Base-by-base conservation (phyloP, 164 flowering plant species). In the Liriodendron chinense region DNA sequence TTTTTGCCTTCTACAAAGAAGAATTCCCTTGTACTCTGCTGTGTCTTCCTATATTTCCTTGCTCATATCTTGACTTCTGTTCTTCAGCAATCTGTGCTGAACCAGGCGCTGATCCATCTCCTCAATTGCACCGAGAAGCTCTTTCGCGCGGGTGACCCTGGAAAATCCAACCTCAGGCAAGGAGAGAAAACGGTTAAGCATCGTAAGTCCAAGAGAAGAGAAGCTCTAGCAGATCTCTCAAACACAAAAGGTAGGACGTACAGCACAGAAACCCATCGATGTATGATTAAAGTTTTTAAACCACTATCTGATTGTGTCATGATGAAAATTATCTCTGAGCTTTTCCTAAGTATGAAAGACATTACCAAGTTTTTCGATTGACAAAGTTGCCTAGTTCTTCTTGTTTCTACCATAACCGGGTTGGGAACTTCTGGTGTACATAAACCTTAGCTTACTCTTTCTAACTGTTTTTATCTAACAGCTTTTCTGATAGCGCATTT, bases 81-180 rank as follows among this genome's bases (percentile, higher is more conserved):
- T 66, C 62, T 85, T 65, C 82, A 83, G 91, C 76, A 63, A 80
- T 79, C 76, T 21, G 24, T 69, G 24, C 69, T 89, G 76, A 89
- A 86, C 61, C 80, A 78, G 80, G 75, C 86, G 24, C 25, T 89
- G 80, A 81, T 83, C 73, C 90, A 89, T 83, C 70, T 93, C 50
- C 80, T 93, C 57, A 64, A 69, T 69, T 89, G 96, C 77, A 73
- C 81, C n/a, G 84, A 84, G 69, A 85, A 86, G 74, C 78, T 87
- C 66, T 77, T 87, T 72, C 71, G 65, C 71, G 80, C 80, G 47
- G 75, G 65, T 59, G 50, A 73, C 63, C 68, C 74, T 65, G 78
- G 63, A 47, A 79, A 78, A 28, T 23, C 75, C 10, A 74, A 77
- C 20, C 26, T 73, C 72, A 84, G 75, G 75, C 79, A 73, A 10